Evolutionary conservation across 1,284 basidiomycete species (phyloP).

Genomic region (Ustilago tritici): DNA sequence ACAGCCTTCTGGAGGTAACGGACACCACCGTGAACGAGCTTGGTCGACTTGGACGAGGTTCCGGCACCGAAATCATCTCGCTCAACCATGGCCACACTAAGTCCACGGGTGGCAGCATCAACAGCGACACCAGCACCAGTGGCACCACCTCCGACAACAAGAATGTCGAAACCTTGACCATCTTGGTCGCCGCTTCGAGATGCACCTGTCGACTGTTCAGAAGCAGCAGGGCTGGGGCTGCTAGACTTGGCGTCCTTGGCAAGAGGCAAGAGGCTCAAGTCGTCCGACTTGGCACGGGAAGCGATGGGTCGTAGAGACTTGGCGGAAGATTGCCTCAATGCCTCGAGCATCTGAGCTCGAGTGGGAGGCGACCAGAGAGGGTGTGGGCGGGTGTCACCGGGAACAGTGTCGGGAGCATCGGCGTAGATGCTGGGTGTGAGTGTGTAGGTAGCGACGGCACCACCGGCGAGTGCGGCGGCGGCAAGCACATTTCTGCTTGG

Average conservation of each 20-base stretch:
- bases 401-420: conserved; percentile 50
- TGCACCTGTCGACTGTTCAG: conserved; percentile 38
- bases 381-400: conserved; percentile 60
- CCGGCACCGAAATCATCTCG: conserved; percentile 89
- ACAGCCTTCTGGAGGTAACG: conserved; percentile 97
- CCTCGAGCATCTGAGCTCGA: conserved; percentile 68
- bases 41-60: conserved; percentile 96
- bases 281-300: conserved; percentile 44
- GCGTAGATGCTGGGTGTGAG: conserved; percentile 34
- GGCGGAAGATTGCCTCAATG: conserved; percentile 63
- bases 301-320: conserved; percentile 58
- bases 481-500: conserved; percentile 28
- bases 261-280: conserved; percentile 50
- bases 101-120: conserved; percentile 89
- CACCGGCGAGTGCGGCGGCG: conserved; percentile 36
- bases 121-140: conserved; percentile 94
- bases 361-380: conserved; percentile 67
- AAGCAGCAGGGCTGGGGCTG: conserved; percentile 61
- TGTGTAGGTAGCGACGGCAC: conserved; percentile 43
- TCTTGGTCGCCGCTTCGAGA: conserved; percentile 51
- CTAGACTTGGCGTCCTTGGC: conserved; percentile 53
- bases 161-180: conserved; percentile 73
- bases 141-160: conserved; percentile 90
- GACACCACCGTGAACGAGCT: conserved; percentile 97
- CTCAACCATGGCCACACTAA: conserved; percentile 93